A percentile compares a stretch with the other conserved stretches of the same genome.
These are phyloP conservation scores for Yarrowia deformans DNA, from an alignment of 805 yeast genomes.

Conservation along the genomic window DNA sequence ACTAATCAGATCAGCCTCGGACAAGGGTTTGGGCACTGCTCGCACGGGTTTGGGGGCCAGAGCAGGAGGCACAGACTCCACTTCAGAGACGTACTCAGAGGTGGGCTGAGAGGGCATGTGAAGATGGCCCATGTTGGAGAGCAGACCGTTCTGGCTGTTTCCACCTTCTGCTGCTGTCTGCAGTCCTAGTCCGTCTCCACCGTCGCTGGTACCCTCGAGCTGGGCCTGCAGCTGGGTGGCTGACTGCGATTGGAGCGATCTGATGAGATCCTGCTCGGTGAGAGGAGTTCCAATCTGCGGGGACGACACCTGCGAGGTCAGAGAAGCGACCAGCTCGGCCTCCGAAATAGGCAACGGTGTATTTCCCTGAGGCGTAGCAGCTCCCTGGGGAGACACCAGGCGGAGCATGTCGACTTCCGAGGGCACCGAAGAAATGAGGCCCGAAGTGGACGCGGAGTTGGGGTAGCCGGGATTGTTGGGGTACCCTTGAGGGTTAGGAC, in stretches of 20 bases:
- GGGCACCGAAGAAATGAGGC: background rate
- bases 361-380: slow-evolving; percentile 9
- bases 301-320: slow-evolving; percentile 25
- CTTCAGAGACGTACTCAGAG: slow-evolving; percentile 31
- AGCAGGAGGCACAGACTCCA: slow-evolving; percentile 20
- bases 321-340: slow-evolving; percentile 26
- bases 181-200: background rate
- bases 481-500: background rate
- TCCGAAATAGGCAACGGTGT: slow-evolving; percentile 17
- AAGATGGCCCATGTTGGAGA: background rate
- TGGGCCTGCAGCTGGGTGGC: slow-evolving; percentile 36
- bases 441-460: background rate
- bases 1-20: slow-evolving; percentile 25
- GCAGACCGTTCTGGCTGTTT: background rate
- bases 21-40: slow-evolving; percentile 8
- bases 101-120: slow-evolving; percentile 24
- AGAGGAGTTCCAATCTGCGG: slow-evolving; percentile 31
- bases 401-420: slow-evolving; percentile 25
- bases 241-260: slow-evolving; percentile 17
- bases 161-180: background rate
- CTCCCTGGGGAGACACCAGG: slow-evolving; percentile 8
- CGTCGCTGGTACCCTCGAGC: slow-evolving; percentile 3
- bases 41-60: slow-evolving; percentile 7
- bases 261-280: slow-evolving; percentile 25
- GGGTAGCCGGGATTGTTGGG: background rate